Conservation (phyloP, 768 basidiomycete species). For the Xerocomellus intermedius region DNA sequence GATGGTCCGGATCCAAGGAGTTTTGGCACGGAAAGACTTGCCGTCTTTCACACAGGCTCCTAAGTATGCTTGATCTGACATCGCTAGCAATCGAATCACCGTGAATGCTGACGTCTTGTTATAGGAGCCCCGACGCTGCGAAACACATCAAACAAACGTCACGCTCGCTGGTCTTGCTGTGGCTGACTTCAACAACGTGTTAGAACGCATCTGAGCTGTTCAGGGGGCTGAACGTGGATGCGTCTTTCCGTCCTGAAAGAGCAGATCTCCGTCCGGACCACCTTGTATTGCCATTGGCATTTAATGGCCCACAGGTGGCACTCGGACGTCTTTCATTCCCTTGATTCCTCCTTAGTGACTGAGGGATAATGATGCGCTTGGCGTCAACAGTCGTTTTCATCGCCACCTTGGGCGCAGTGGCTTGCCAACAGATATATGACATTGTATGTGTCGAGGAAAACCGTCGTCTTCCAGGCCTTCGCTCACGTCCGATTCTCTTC, state of each 20-base stretch:
- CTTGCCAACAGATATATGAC: constrained; percentile 54
- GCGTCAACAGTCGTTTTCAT: constrained; percentile 14
- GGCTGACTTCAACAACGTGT: too few relatives aligned
- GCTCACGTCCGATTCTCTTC: not conserved
- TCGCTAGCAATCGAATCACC: too few relatives aligned
- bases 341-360: not conserved
- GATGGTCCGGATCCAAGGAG: too few relatives aligned
- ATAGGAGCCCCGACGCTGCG: too few relatives aligned
- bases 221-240: not conserved
- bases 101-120: too few relatives aligned
- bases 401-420: constrained; percentile 21
- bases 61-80: too few relatives aligned
- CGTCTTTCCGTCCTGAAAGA: not conserved
- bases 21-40: too few relatives aligned
- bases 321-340: constrained; percentile 5
- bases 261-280: constrained; percentile 2
- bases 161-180: too few relatives aligned
- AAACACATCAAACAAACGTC: too few relatives aligned
- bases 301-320: constrained; percentile 12
- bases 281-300: constrained; percentile 7
- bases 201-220: too few relatives aligned
- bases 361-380: constrained; percentile 15
- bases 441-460: constrained; percentile 36
- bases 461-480: not conserved
- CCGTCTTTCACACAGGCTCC: too few relatives aligned